These are phyloP conservation scores for Colletotrichum sp. DNA, from an alignment of 2,329 filamentous ascomycete genomes.

Conservation along the genomic window DNA sequence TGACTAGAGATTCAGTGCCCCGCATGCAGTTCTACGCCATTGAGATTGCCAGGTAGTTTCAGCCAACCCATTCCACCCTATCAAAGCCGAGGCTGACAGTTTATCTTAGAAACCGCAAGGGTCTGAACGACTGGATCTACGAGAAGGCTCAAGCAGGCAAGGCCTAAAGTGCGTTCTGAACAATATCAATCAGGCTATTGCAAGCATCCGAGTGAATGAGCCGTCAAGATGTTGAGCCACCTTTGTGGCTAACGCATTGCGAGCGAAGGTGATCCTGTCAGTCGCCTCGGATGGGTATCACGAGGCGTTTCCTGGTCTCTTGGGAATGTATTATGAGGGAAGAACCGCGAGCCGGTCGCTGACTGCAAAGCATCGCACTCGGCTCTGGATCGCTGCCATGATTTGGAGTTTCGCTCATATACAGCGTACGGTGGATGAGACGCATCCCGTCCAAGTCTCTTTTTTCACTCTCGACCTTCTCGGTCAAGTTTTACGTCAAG, in stretches of 20 bases:
- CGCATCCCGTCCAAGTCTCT: not conserved
- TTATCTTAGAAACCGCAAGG: constrained; percentile 80
- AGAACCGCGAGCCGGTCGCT: not conserved
- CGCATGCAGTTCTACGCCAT: constrained; percentile 63
- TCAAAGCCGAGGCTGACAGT: not conserved
- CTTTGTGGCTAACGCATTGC: not conserved
- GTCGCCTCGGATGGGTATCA: not conserved
- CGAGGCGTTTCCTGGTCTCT: not conserved
- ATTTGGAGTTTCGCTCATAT: not conserved
- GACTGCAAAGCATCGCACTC: not conserved
- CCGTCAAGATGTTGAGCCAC: not conserved
- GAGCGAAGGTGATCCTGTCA: not conserved
- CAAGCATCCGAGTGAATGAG: not conserved
- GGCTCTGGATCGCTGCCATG: not conserved
- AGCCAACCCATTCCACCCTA: not conserved
- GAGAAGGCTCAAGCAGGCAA: constrained; percentile 76
- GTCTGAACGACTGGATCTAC: constrained; percentile 97
- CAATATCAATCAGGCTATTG: not conserved
- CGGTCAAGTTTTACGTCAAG: not conserved
- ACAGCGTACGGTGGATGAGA: not conserved
- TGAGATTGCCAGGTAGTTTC: constrained; percentile 49
- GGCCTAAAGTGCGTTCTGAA: constrained; percentile 28
- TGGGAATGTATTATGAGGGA: not conserved
- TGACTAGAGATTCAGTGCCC: constrained; percentile 44
- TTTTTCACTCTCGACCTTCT: not conserved